Conservation (phyloP, 2,329 filamentous ascomycete genomes). For the Kalaharituber pfeilii region DNA sequence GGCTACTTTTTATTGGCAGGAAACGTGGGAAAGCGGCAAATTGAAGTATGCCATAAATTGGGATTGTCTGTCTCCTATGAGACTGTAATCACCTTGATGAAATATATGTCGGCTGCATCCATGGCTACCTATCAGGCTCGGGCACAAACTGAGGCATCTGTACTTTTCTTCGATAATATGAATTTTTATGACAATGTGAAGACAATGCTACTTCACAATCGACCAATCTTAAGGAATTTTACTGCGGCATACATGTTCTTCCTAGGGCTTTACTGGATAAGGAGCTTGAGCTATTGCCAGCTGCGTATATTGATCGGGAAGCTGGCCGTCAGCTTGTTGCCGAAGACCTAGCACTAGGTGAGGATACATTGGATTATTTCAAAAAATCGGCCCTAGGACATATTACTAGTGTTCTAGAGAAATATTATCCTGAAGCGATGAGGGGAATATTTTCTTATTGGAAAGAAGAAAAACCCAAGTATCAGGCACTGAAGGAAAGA, state of each 20-base stretch:
- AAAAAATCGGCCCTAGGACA: background rate
- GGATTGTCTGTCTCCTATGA: background rate
- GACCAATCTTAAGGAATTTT: background rate
- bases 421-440: background rate
- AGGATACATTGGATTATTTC: background rate
- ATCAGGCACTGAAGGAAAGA: background rate
- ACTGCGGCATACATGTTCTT: background rate
- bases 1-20: background rate
- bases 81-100: background rate
- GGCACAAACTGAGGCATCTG: background rate
- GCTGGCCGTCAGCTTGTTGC: background rate
- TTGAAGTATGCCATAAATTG: background rate
- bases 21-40: background rate
- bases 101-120: background rate
- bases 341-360: background rate
- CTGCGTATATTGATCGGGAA: background rate
- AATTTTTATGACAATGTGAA: background rate
- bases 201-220: background rate
- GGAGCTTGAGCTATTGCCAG: background rate
- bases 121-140: background rate
- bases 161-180: background rate
- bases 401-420: background rate
- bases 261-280: too few relatives aligned
- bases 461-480: background rate
- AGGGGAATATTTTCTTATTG: background rate